These are phyloP conservation scores for Aspergillus carbonarius DNA, from an alignment of 2,329 filamentous ascomycete genomes.

Conservation along the genomic window DNA sequence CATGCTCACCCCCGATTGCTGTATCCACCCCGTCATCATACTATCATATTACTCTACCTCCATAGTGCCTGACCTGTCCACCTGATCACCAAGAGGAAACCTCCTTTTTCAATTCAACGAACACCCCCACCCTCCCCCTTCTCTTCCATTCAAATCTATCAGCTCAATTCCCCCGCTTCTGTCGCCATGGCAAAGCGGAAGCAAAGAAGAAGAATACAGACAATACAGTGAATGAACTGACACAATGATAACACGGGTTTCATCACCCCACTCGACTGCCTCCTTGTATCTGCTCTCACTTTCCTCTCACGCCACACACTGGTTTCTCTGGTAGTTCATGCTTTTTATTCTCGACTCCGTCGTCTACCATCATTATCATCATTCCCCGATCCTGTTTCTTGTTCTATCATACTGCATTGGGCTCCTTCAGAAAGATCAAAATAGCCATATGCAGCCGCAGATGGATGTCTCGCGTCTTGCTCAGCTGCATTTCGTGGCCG, in stretches of 20 bases:
- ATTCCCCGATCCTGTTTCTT: too few relatives aligned
- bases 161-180: background rate
- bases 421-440: background rate
- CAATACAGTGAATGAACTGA: background rate
- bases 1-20: too few relatives aligned
- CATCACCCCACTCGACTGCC: too few relatives aligned
- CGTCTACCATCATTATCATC: too few relatives aligned
- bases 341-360: background rate
- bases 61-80: too few relatives aligned
- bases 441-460: background rate
- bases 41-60: too few relatives aligned
- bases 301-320: background rate
- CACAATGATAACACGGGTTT: background rate
- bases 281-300: background rate
- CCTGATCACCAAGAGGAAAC: too few relatives aligned
- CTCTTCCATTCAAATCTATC: too few relatives aligned
- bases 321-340: background rate
- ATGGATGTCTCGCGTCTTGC: background rate
- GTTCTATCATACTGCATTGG: background rate
- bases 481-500: slow-evolving; percentile 2
- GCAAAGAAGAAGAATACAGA: background rate
- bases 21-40: too few relatives aligned
- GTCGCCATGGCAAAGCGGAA: background rate
- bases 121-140: background rate
- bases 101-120: too few relatives aligned